phyloP scores from a whole-genome alignment of 306 rosid species.

The Cicer yamashitae region DNA sequence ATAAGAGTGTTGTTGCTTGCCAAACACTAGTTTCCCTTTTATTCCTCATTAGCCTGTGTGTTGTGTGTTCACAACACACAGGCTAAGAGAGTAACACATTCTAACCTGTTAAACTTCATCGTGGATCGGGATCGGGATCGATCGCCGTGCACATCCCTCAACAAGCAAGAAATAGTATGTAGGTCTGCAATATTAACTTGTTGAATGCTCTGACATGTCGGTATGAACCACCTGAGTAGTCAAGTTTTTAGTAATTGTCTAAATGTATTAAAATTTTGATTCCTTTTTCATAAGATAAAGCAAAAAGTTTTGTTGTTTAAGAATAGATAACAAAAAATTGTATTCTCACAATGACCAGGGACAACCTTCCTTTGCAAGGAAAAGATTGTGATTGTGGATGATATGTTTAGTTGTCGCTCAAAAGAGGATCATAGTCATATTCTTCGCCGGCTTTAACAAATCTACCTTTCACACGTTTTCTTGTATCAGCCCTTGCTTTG shows the following conservation, averaged over 20 bases:
- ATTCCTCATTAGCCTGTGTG: slow-evolving; percentile 31
- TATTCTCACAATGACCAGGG: slow-evolving; percentile 23
- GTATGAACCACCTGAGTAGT: slow-evolving; percentile 29
- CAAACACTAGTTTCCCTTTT: slow-evolving; percentile 48
- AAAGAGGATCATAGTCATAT: slow-evolving; percentile 75
- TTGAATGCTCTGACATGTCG: slow-evolving; percentile 42
- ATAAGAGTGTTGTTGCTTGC: slow-evolving; percentile 25
- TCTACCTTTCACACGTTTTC: slow-evolving; percentile 92
- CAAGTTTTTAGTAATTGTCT: slow-evolving; percentile 28
- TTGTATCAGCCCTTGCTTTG: slow-evolving; percentile 91
- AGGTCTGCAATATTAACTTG: slow-evolving; percentile 40
- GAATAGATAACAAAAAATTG: slow-evolving; percentile 36
- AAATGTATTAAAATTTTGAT: slow-evolving; percentile 30
- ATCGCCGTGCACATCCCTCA: no score
- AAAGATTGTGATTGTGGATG: slow-evolving; percentile 36
- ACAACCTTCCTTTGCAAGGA: slow-evolving; percentile 47
- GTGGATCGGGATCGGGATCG: not conserved
- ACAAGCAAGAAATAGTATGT: slow-evolving; percentile 24
- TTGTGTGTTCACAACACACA: not conserved
- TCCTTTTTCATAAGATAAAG: not conserved
- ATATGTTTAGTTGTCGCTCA: slow-evolving; percentile 49
- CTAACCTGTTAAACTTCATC: slow-evolving; percentile 33
- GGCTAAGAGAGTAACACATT: slow-evolving; percentile 14
- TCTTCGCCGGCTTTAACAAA: slow-evolving; percentile 85
- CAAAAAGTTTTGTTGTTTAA: not conserved